Evolutionary conservation across 1,139 yeast species (phyloP).

Genomic region (Candida pseudoviswanathii): DNA sequence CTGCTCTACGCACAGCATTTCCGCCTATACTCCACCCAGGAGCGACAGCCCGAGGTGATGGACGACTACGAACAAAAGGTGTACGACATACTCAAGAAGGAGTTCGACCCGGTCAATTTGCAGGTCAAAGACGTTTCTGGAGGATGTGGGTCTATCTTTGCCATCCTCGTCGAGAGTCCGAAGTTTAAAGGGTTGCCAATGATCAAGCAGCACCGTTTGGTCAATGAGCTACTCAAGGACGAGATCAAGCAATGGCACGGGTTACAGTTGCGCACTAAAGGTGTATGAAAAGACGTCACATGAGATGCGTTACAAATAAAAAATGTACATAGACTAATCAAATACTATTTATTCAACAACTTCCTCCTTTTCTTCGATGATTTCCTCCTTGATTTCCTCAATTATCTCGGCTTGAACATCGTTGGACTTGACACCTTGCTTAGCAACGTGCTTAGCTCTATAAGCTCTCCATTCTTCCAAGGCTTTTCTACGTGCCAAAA

Average conservation of each 20-base stretch:
- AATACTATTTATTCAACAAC: constrained; percentile 51
- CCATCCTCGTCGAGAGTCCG: constrained; percentile 73
- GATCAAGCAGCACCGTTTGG: constrained; percentile 90
- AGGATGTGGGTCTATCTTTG: constrained; percentile 98
- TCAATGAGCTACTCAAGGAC: constrained; percentile 76
- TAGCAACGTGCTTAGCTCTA: constrained; percentile 59
- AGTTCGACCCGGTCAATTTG: constrained; percentile 60
- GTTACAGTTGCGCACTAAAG: constrained; percentile 74
- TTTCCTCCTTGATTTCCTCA: constrained; percentile 66
- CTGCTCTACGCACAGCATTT: no score
- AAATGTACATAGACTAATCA: constrained; percentile 4
- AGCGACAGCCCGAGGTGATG: no score
- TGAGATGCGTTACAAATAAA: no score
- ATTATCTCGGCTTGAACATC: constrained; percentile 65
- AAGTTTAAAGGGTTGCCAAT: constrained; percentile 78
- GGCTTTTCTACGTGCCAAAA: constrained; percentile 79
- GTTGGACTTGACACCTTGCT: constrained; percentile 49
- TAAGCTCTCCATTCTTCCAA: constrained; percentile 86
- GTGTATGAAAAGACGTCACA: no score
- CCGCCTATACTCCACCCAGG: no score
- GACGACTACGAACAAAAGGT: neutral
- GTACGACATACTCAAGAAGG: constrained; percentile 48
- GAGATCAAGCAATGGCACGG: constrained; percentile 97
- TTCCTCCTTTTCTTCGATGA: constrained; percentile 82
- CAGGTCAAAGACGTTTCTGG: constrained; percentile 82